phyloP scores from a whole-genome alignment of 1,284 basidiomycete species.

The Filobasidium uniguttulatum region DNA sequence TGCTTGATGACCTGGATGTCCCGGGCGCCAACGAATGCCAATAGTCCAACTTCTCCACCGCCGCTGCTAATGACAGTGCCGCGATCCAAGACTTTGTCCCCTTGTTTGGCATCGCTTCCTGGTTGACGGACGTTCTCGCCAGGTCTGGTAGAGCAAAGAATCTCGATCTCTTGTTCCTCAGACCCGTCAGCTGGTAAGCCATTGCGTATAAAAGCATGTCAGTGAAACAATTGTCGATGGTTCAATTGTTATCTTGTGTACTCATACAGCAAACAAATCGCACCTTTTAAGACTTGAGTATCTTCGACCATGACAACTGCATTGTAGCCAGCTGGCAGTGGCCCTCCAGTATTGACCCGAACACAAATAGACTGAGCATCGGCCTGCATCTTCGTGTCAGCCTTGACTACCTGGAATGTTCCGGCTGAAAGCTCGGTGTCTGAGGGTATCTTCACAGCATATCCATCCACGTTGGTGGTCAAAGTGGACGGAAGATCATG shows the following conservation, averaged over 20 bases:
- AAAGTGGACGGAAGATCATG: conserved; percentile 48
- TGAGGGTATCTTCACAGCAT: conserved; percentile 46
- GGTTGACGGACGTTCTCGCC: conserved; percentile 61
- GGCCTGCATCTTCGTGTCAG: conserved; percentile 46
- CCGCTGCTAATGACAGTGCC: conserved; percentile 49
- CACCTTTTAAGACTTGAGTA: conserved; percentile 49
- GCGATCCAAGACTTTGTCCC: conserved; percentile 52
- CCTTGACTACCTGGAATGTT: conserved; percentile 26
- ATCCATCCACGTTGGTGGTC: conserved; percentile 77
- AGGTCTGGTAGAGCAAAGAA: conserved; percentile 44
- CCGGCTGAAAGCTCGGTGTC: conserved; percentile 35
- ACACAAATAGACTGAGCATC: conserved; percentile 44
- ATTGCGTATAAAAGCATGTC: background rate
- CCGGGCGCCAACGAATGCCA: conserved; percentile 61
- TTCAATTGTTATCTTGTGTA: too few relatives aligned
- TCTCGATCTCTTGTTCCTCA: conserved; percentile 58
- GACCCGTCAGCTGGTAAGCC: conserved; percentile 20
- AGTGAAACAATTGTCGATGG: background rate
- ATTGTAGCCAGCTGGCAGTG: conserved; percentile 59
- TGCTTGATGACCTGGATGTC: conserved; percentile 55
- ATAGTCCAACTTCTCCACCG: conserved; percentile 74
- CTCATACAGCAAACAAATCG: background rate
- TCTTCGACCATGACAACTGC: conserved; percentile 85
- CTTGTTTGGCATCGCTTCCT: conserved; percentile 58
- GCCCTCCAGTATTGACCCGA: conserved; percentile 64